phyloP scores from a whole-genome alignment of 2,329 filamentous ascomycete species.

The Penicillium glabrum region DNA sequence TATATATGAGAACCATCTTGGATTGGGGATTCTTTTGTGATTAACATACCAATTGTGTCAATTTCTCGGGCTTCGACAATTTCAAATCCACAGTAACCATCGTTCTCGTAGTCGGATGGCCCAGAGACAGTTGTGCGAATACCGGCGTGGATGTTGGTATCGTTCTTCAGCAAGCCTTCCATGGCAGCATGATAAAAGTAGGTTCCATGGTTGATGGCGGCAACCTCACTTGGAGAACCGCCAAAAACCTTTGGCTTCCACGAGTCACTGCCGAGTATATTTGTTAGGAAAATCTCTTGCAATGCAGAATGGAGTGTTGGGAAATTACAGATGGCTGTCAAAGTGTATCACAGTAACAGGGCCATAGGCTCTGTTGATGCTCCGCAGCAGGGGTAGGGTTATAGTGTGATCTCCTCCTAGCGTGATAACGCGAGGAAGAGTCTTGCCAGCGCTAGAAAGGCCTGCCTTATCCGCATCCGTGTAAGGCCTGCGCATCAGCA shows the following conservation, averaged over 20 bases:
- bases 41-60: slow-evolving; percentile 57
- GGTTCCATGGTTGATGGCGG: slow-evolving; percentile 81
- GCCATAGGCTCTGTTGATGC: slow-evolving; percentile 65
- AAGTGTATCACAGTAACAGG: slow-evolving; percentile 66
- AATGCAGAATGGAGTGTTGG: background rate
- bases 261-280: slow-evolving; percentile 41
- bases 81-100: slow-evolving; percentile 80
- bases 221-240: slow-evolving; percentile 72
- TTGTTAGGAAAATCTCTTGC: background rate
- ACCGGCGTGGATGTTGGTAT: slow-evolving; percentile 83
- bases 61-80: slow-evolving; percentile 75
- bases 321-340: slow-evolving; percentile 56
- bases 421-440: slow-evolving; percentile 77
- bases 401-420: slow-evolving; percentile 54
- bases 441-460: slow-evolving; percentile 70
- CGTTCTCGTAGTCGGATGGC: slow-evolving; percentile 78
- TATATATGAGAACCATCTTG: background rate
- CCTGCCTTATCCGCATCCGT: slow-evolving; percentile 68
- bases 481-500: slow-evolving; percentile 68
- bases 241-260: slow-evolving; percentile 87
- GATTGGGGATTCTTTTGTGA: background rate
- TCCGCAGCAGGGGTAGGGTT: slow-evolving; percentile 53
- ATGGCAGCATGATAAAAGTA: slow-evolving; percentile 83
- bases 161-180: slow-evolving; percentile 76
- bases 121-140: slow-evolving; percentile 81